phyloP scores from a whole-genome alignment of 257 asterid genomes.

The Solanum paucissectum region DNA sequence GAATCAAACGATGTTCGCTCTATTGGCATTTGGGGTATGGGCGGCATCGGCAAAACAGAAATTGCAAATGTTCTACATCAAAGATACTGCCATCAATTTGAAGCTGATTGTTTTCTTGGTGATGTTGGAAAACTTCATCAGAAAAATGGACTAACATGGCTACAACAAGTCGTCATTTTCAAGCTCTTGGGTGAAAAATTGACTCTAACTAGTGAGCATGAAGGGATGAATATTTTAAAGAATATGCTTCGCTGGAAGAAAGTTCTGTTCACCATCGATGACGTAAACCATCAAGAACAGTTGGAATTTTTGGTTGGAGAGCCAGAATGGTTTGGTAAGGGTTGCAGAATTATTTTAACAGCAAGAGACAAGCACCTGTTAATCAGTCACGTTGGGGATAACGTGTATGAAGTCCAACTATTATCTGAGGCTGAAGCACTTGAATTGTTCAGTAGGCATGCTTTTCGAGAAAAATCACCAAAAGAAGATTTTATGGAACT shows the following conservation, averaged over 20 bases:
- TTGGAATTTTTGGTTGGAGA: neutral
- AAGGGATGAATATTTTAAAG: neutral
- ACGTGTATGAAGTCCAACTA: neutral
- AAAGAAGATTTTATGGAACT: neutral
- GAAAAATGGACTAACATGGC: neutral
- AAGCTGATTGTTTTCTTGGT: neutral
- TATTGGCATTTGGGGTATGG: constrained; percentile 2
- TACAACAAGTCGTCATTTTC: neutral
- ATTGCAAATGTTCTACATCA: neutral
- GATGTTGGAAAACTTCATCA: neutral
- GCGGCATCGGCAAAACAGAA: constrained; percentile 1
- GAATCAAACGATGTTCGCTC: neutral
- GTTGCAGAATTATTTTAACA: neutral
- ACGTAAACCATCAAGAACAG: neutral
- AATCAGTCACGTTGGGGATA: neutral
- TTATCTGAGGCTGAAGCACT: neutral
- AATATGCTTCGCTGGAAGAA: neutral
- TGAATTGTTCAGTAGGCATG: neutral
- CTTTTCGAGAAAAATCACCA: neutral
- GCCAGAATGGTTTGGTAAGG: neutral
- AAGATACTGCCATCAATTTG: neutral
- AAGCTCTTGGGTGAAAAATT: neutral
- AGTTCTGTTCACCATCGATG: neutral
- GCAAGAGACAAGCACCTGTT: neutral
- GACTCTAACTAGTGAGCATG: neutral